Evolutionary conservation across 768 basidiomycete genomes (phyloP), one percentile per base, ranked within the genome.

Genomic region (Leucosporidium creatinivorum): DNA sequence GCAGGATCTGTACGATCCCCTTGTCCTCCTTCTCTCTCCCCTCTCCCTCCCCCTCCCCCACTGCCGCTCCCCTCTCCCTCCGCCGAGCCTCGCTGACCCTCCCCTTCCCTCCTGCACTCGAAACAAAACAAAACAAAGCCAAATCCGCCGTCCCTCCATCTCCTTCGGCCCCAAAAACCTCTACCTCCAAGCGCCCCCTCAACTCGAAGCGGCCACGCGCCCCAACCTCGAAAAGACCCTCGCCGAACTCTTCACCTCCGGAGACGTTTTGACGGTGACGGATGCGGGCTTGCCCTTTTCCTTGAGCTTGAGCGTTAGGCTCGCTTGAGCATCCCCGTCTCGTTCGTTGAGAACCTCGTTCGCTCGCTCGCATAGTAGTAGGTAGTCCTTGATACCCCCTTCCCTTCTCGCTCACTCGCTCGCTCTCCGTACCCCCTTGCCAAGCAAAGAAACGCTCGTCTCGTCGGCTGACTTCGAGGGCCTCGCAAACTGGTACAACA

Each of bases 141-240:
- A 98, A 85, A 88, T 98, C 80, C 94, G 93, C 80, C 92, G 87
- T 76, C 96, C 96, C 0, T 98, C 96, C 0, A 78, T 99, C 23
- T 89, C 93, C 6, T 85, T 86, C 0, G 82, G 85, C 8, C 25
- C 52, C 26, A 84, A 82, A 73, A 89, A 87, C 48, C 86, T 98
- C 49, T 99, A 96, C 81, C 85, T 93, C 77, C 91, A 94, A 78
- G 89, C 90, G 1, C 94, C 96, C 12, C 89, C 91, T 7, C 90
- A 91, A 75, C 83, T 99, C 19, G 91, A 96, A 77, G 81, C 85
- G 76, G 86, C 86, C 10, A 98, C 93, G 12, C 85, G 91, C n/a
- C 87, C 88, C 7, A 98, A 99, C 77, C 81, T 99, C 58, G 84
- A 86, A 76, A 93, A 89, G 82, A 87, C 84, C 74, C 84, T 98